Base-by-base conservation (phyloP, 2,329 filamentous ascomycete species). In the Ophiocordyceps robertsii region DNA sequence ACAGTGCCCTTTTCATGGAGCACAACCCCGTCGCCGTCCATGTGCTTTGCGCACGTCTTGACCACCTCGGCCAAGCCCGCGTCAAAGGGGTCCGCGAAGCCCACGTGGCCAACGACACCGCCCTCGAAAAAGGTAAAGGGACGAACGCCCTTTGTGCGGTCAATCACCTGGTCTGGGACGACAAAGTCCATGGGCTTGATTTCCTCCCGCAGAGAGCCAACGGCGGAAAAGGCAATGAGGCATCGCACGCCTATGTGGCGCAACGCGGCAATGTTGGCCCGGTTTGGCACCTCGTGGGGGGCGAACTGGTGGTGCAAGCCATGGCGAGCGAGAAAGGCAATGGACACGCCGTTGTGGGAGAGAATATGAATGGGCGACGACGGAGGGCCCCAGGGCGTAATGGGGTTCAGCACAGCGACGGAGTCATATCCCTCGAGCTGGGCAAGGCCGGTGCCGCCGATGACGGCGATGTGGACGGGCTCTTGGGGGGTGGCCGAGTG, bases 181-280 rank as follows among this genome's bases (percentile, higher is more conserved):
- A 96, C 85, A 62, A 98, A 98, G 69, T 98, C 92, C 66, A 92
- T 83, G 37, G 92, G 92, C 66, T 84, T 86, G 62, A 98, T 90
- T 57, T 87, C 77, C 68, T 95, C 92, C 60, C 84, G 86, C 59
- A 98, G 69, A 56, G 83, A 90, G 48, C 92, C 92, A 44, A 98
- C 92, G 39, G 92, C 92, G 49, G 83, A 90, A 70, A 98, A 98
- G 49, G 90, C 88, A 58, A 98, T 85, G 60, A 96, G 77, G 59
- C 80, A 84, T 56, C 89, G 81, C 38, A 96, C 92, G 51, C 92
- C 92, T 47, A 98, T 72, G 54, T 77, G 80, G 50, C 92, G 82
- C 48, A 98, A 73, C n/a, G 92, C 92, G n/a, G 92, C 90, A 56
- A 98, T 94, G 70, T 96, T 98, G 64, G 92, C 92, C 49, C 86